phyloP scores from a whole-genome alignment of 129 eudicot species.

The Erigeron canadensis region DNA sequence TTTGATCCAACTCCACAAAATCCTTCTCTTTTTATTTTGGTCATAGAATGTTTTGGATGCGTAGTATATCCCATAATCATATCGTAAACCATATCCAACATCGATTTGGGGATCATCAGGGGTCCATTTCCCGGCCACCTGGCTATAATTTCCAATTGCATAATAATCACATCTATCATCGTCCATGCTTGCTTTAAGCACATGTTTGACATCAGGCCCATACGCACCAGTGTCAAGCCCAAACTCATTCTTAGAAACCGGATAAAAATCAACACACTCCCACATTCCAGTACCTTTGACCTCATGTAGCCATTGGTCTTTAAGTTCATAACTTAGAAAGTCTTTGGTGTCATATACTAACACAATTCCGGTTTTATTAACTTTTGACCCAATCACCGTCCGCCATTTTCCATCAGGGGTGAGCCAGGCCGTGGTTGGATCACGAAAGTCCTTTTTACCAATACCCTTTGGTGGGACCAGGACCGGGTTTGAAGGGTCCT shows the following conservation, averaged over 20 bases:
- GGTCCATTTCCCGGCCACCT: conserved; percentile 39
- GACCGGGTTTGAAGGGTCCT: conserved; percentile 70
- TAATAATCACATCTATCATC: conserved; percentile 77
- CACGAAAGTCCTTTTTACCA: conserved; percentile 54
- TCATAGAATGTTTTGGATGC: conserved; percentile 91
- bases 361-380: conserved; percentile 64
- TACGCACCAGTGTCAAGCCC: conserved; percentile 60
- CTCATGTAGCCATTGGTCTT: conserved; percentile 46
- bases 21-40: conserved; percentile 59
- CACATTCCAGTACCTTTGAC: conserved; percentile 82
- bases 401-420: conserved; percentile 73
- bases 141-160: conserved; percentile 63
- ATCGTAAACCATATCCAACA: conserved; percentile 74
- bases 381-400: conserved; percentile 60
- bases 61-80: conserved; percentile 76
- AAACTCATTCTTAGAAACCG: conserved; percentile 43
- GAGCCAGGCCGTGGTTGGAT: conserved; percentile 86
- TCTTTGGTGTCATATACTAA: conserved; percentile 65
- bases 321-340: conserved; percentile 49
- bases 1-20: conserved; percentile 82
- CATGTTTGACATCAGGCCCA: conserved; percentile 63
- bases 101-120: conserved; percentile 66
- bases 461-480: conserved; percentile 68
- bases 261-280: conserved; percentile 89
- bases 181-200: conserved; percentile 72